Percentiles rank a stretch among this genome's conserved stretches.
Conservation (phyloP, 371 early-diverging fungal genomes). For the Coemansia sp. region DNA sequence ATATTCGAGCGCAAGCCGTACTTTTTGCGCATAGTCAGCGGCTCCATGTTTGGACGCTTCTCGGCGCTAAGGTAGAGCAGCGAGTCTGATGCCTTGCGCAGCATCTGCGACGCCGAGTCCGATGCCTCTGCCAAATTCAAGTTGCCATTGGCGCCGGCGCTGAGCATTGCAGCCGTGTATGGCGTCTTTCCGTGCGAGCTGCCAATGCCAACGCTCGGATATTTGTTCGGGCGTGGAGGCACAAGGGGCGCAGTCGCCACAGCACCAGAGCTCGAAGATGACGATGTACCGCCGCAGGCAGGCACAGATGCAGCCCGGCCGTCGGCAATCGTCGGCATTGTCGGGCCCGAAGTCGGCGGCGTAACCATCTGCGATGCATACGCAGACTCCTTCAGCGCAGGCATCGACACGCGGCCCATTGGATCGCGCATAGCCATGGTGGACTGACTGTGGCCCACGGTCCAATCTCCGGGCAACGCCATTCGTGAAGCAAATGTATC, state of each 20-base stretch:
- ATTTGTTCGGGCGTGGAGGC: constrained; percentile 37
- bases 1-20: constrained; percentile 50
- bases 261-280: not conserved
- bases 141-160: constrained; percentile 5
- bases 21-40: constrained; percentile 52
- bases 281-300: not conserved
- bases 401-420: constrained; percentile 49
- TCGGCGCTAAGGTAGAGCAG: constrained; percentile 47
- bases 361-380: constrained; percentile 26
- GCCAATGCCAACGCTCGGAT: constrained; percentile 41
- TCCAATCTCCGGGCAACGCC: constrained; percentile 22
- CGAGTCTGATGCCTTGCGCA: constrained; percentile 50
- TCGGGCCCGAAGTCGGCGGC: constrained; percentile 26
- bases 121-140: not conserved
- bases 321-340: constrained; percentile 8
- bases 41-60: constrained; percentile 50
- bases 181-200: constrained; percentile 10
- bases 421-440: constrained; percentile 9
- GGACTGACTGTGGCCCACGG: not conserved
- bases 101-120: constrained; percentile 25
- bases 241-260: constrained; percentile 9
- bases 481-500: constrained; percentile 14
- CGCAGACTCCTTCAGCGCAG: constrained; percentile 37
- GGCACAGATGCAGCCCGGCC: constrained; percentile 10
- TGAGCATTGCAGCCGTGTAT: constrained; percentile 4